Evolutionary conservation across 371 early-diverging fungal genomes (phyloP).

Genomic region (Lichtheimia ramosa): DNA sequence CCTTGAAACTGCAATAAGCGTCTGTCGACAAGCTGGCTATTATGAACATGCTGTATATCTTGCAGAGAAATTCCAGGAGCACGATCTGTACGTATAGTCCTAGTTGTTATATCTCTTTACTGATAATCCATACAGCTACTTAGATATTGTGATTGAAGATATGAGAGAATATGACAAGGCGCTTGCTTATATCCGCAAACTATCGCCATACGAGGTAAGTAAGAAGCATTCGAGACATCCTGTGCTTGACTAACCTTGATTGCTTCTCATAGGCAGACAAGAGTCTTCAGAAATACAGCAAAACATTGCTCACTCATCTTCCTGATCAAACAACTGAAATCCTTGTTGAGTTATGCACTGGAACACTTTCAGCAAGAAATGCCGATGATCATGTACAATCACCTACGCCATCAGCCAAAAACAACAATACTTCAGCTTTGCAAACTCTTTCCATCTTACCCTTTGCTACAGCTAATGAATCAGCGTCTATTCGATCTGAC

Average conservation of each 20-base stretch:
- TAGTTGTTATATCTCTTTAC: too few species aligned
- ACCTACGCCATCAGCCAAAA: slow-evolving; percentile 30
- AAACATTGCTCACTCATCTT: slow-evolving; percentile 68
- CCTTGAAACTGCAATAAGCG: slow-evolving; percentile 89
- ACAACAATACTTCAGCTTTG: slow-evolving; percentile 11
- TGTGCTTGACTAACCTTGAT: background rate
- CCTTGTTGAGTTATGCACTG: slow-evolving; percentile 74
- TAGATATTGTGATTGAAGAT: slow-evolving; percentile 84
- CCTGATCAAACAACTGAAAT: slow-evolving; percentile 82
- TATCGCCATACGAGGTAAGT: slow-evolving; percentile 55
- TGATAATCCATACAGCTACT: slow-evolving; percentile 19
- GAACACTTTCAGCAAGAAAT: slow-evolving; percentile 29
- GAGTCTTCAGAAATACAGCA: slow-evolving; percentile 77
- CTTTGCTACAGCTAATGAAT: slow-evolving; percentile 22
- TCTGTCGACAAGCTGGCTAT: slow-evolving; percentile 90
- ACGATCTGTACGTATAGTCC: slow-evolving; percentile 65
- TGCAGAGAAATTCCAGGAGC: slow-evolving; percentile 78
- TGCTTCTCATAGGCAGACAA: slow-evolving; percentile 43
- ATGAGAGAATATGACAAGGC: slow-evolving; percentile 75
- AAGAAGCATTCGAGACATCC: background rate
- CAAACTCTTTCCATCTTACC: slow-evolving; percentile 42
- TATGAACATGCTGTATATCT: slow-evolving; percentile 85
- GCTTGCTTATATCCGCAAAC: slow-evolving; percentile 65
- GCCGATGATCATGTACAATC: slow-evolving; percentile 11
- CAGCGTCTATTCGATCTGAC: slow-evolving; percentile 15